Percentiles rank a stretch among this genome's conserved stretches.
These are phyloP conservation scores for Xylaria cubensis DNA, from an alignment of 495 filamentous ascomycete species.

Conservation along the genomic window DNA sequence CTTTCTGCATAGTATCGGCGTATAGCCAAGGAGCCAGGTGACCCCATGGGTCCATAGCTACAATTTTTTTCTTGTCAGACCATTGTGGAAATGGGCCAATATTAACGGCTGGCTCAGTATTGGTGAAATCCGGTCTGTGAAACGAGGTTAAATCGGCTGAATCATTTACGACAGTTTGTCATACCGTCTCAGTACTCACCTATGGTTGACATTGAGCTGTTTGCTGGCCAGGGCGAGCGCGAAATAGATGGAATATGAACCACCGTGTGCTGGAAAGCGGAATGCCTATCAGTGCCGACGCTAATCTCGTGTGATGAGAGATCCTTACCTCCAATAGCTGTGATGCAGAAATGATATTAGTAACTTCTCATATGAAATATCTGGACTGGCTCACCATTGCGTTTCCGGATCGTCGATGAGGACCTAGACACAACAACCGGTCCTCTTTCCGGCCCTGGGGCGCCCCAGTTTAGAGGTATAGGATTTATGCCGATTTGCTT, in stretches of 20 bases:
- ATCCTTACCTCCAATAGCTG: conserved; percentile 57
- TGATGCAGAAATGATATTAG: conserved; percentile 25
- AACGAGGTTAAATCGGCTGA: conserved; percentile 24
- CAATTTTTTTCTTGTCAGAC: conserved; percentile 92
- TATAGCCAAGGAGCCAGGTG: conserved; percentile 87
- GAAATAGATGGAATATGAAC: conserved; percentile 97
- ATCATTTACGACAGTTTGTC: neutral
- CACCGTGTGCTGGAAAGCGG: conserved; percentile 75
- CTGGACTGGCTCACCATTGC: conserved; percentile 72
- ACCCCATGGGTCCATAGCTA: conserved; percentile 95
- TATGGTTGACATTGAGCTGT: conserved; percentile 82
- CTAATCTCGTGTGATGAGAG: neutral
- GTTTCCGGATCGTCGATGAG: conserved; percentile 75
- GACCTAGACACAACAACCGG: conserved; percentile 89
- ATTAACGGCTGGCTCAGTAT: conserved; percentile 87
- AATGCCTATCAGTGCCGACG: neutral
- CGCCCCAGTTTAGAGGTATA: conserved; percentile 86
- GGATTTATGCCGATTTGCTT: conserved; percentile 94
- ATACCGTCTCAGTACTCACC: conserved; percentile 40
- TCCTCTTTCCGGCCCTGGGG: conserved; percentile 75
- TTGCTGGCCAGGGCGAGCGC: conserved; percentile 92
- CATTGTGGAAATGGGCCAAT: conserved; percentile 91
- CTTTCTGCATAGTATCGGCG: conserved; percentile 69
- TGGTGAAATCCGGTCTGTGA: conserved; percentile 81
- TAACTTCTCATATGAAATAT: conserved; percentile 2